Conservation (phyloP, 768 basidiomycete species). For the Serendipita sp. region DNA sequence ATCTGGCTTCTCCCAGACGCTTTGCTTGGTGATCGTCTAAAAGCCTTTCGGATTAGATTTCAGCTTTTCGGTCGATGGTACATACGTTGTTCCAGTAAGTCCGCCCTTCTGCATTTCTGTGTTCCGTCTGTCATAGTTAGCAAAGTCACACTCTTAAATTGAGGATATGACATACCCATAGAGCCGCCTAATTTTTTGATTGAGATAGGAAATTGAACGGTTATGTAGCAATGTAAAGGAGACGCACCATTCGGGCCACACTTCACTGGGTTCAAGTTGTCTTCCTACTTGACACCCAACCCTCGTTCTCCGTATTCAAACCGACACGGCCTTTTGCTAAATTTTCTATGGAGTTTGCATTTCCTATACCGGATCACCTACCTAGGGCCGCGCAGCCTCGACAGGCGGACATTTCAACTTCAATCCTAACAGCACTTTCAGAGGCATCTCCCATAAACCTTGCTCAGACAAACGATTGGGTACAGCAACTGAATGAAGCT, state of each 20-base stretch:
- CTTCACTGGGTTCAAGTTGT: neutral
- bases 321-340: neutral
- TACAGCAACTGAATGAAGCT: conserved; percentile 53
- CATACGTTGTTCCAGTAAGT: conserved; percentile 83
- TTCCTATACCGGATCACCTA: conserved; percentile 54
- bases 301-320: neutral
- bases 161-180: neutral
- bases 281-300: neutral
- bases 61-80: neutral
- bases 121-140: conserved; percentile 55
- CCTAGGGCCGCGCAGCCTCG: conserved; percentile 38
- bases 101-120: conserved; percentile 90
- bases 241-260: too few species aligned
- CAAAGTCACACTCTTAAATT: neutral
- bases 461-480: conserved; percentile 48
- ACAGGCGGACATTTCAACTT: conserved; percentile 45
- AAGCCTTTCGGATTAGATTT: neutral
- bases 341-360: conserved; percentile 37
- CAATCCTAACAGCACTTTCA: conserved; percentile 54
- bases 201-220: neutral
- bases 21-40: conserved; percentile 57
- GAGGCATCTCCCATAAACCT: conserved; percentile 41
- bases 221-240: neutral
- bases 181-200: neutral
- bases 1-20: conserved; percentile 98